Conservation (phyloP, 2,329 filamentous ascomycete genomes). For the Triangularia verruculosa region DNA sequence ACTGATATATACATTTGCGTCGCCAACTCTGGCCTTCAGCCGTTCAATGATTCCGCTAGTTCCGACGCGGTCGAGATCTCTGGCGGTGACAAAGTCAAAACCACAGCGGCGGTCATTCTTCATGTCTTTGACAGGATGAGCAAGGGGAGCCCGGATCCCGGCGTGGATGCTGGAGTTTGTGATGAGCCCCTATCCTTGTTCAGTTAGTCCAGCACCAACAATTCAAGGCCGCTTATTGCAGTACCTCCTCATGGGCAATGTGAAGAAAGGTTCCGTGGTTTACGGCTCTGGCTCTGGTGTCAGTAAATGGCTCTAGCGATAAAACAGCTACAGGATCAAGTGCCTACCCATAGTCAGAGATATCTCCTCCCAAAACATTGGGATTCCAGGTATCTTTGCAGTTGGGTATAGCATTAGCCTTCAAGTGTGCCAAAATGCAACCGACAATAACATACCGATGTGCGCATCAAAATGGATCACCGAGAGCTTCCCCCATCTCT, state of each 20-base stretch:
- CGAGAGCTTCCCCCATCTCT: constrained; percentile 56
- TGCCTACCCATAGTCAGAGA: constrained; percentile 60
- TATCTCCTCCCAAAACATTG: constrained; percentile 49
- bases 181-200: constrained; percentile 45
- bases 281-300: constrained; percentile 38
- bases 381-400: constrained; percentile 67
- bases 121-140: constrained; percentile 48
- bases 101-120: constrained; percentile 57
- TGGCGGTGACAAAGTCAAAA: constrained; percentile 54
- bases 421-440: background rate
- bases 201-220: background rate
- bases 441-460: constrained; percentile 42
- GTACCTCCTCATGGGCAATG: constrained; percentile 59
- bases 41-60: constrained; percentile 59
- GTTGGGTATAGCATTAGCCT: background rate
- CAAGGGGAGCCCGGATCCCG: constrained; percentile 56
- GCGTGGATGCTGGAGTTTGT: constrained; percentile 58
- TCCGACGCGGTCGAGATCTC: constrained; percentile 71
- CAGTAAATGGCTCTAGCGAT: background rate
- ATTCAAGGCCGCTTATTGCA: background rate
- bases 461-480: constrained; percentile 67
- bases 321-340: constrained; percentile 27
- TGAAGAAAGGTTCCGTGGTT: constrained; percentile 63
- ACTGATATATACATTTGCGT: constrained; percentile 62
- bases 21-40: constrained; percentile 56